A percentile compares a stretch with the other conserved stretches of the same genome.
phyloP scores from a whole-genome alignment of 2,329 filamentous ascomycete species.

The Beauveria australis region DNA sequence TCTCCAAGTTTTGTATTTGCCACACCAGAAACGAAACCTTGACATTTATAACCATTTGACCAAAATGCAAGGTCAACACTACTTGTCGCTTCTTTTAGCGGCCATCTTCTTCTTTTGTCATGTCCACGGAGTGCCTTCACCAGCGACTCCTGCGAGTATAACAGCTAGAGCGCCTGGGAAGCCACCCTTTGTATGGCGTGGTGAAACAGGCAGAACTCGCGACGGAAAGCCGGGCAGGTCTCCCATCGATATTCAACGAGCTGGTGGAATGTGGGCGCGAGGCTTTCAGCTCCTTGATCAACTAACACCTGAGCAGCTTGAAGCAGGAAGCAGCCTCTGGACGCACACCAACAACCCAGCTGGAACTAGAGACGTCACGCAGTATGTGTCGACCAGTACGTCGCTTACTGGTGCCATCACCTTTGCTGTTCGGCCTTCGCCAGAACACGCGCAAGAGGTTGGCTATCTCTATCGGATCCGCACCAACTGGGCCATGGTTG shows the following conservation, averaged over 20 bases:
- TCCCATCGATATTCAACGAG: background rate
- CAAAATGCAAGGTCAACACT: background rate
- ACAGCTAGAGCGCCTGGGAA: background rate
- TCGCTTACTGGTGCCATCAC: background rate
- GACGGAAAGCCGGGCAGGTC: background rate
- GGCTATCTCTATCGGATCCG: background rate
- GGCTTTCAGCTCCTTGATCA: background rate
- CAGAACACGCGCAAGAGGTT: background rate
- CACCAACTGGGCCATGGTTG: background rate
- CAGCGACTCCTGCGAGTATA: background rate
- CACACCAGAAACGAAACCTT: background rate
- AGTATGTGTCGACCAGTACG: background rate
- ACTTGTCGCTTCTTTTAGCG: background rate
- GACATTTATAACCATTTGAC: background rate
- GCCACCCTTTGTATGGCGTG: background rate
- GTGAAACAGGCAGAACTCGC: background rate
- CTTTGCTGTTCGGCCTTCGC: background rate
- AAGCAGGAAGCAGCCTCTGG: background rate
- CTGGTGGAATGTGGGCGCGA: background rate
- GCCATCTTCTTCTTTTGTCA: background rate
- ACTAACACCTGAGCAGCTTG: background rate
- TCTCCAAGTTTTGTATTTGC: background rate
- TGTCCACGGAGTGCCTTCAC: background rate
- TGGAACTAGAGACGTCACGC: background rate
- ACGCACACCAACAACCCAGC: background rate